Base-by-base conservation (phyloP, 2,329 filamentous ascomycete genomes). In the Stagonosporopsis vannaccii region DNA sequence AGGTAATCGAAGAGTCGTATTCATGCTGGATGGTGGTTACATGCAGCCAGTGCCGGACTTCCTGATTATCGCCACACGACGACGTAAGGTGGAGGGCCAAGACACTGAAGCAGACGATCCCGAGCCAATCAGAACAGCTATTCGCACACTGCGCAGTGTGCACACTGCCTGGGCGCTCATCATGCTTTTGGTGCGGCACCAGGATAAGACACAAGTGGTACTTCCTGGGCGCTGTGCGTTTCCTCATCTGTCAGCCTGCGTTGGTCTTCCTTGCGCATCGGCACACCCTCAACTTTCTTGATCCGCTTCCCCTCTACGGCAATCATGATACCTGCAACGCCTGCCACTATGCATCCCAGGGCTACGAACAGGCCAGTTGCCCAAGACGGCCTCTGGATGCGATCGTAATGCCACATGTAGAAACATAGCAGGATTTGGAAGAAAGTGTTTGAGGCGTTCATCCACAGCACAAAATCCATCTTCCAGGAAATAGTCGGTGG, bases 321-420 rank as follows among this genome's bases (percentile, higher is more conserved):
- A 75, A 87, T 87, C 71, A 91, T 83, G 30, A 89, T 76, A 2
- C 91, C 91, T 15, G 86, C 91, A 20, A 85, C 70, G 15, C 83
- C 89, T 7, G 88, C 89, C 5, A 89, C 86, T 19, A 87, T 81
- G 68, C 87, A 92, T 2, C 87, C 91, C 6, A 94, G 71, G 2
- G 85, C 89, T 17, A 96, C 89, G 69, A 95, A 91, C 0, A 92
- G 76, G 1, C 91, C 92, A 0, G 90, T 93, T 11, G 87, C 84
- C 91, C 91, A 96, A 20, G 85, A 84, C 0, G 92, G 91, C n/a
- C 92, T 81, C 20, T 89, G 78, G 67, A 87, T 88, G 19, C 90
- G 81, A 69, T 91, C 90, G 75, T 90, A 80, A 2, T 85, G 87
- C 90, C 90, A 96, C 92, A 96, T 96, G 77, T 92, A 90, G 3